A percentile compares a stretch with the other conserved stretches of the same genome.
Evolutionary conservation across 176 grass and related monocot species (phyloP).

Genomic region (Poa pratensis): DNA sequence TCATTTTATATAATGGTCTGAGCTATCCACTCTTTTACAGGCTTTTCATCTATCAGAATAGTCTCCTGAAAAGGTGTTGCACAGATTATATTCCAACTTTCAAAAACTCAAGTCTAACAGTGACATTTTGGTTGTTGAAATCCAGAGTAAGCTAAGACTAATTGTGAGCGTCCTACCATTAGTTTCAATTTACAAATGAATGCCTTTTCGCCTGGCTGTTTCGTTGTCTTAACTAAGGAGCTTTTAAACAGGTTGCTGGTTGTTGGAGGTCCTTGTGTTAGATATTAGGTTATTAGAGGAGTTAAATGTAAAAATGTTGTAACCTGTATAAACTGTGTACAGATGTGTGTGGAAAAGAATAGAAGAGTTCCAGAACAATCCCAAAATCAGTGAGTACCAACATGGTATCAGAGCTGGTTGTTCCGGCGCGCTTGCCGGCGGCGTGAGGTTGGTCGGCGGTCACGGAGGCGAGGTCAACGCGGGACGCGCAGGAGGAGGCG

Average conservation of each 20-base stretch:
- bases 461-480: too few relatives aligned
- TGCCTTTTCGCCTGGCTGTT: neutral
- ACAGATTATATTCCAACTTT: conserved; percentile 78
- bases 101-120: conserved; percentile 64
- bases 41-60: conserved; percentile 90
- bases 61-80: conserved; percentile 83
- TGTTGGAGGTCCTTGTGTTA: too few relatives aligned
- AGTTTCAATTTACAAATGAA: conserved; percentile 27
- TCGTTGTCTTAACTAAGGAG: conserved; percentile 13
- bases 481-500: too few relatives aligned
- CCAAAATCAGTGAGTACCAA: too few relatives aligned
- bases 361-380: too few relatives aligned
- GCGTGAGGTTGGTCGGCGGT: too few relatives aligned
- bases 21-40: conserved; percentile 37
- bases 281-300: too few relatives aligned
- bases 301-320: too few relatives aligned
- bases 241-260: conserved; percentile 75
- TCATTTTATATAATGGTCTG: conserved; percentile 16
- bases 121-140: conserved; percentile 49
- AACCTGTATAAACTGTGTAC: too few relatives aligned
- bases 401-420: too few relatives aligned
- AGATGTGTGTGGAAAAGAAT: too few relatives aligned
- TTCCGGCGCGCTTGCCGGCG: too few relatives aligned
- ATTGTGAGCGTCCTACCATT: conserved; percentile 58
- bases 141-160: conserved; percentile 66